A percentile compares a stretch with the other conserved stretches of the same genome.
phyloP scores from a whole-genome alignment of 441 rosid genomes.

The Isatis lusitanica region DNA sequence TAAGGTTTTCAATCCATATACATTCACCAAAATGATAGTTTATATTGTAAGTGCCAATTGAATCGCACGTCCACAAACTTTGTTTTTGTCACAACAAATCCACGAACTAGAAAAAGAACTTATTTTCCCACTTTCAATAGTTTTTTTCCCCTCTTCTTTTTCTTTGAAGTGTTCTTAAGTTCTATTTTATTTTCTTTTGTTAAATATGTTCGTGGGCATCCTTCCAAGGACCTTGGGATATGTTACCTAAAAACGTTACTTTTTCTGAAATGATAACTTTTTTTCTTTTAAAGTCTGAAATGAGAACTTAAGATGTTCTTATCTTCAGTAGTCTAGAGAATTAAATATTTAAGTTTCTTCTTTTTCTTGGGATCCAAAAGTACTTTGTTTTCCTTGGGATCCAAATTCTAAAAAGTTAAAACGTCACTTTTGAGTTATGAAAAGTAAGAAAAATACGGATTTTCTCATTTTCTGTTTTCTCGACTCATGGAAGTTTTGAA shows the following conservation, averaged over 20 bases:
- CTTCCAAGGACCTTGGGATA: slow-evolving; percentile 25
- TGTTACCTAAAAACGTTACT: slow-evolving; percentile 11
- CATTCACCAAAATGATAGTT: background rate
- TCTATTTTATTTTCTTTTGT: background rate
- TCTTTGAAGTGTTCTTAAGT: background rate
- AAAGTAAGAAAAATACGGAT: too few species aligned
- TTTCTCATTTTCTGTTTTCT: too few species aligned
- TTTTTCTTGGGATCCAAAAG: slow-evolving; percentile 8
- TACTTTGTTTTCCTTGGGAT: slow-evolving; percentile 22
- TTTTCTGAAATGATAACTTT: too few species aligned
- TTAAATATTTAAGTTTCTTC: background rate
- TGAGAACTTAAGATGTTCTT: slow-evolving; percentile 7
- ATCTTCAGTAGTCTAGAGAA: background rate
- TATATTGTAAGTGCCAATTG: background rate
- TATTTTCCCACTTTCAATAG: background rate
- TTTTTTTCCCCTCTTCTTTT: background rate
- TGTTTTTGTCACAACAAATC: background rate
- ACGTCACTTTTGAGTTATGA: slow-evolving; percentile 27
- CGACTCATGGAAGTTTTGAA: too few species aligned
- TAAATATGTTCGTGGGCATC: background rate
- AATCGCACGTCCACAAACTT: background rate
- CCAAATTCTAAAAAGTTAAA: slow-evolving; percentile 23
- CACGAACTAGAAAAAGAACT: background rate
- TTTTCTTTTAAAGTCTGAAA: too few species aligned
- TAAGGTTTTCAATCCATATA: background rate